phyloP scores from a whole-genome alignment of 768 basidiomycete genomes.

The Scleroderma bovista region DNA sequence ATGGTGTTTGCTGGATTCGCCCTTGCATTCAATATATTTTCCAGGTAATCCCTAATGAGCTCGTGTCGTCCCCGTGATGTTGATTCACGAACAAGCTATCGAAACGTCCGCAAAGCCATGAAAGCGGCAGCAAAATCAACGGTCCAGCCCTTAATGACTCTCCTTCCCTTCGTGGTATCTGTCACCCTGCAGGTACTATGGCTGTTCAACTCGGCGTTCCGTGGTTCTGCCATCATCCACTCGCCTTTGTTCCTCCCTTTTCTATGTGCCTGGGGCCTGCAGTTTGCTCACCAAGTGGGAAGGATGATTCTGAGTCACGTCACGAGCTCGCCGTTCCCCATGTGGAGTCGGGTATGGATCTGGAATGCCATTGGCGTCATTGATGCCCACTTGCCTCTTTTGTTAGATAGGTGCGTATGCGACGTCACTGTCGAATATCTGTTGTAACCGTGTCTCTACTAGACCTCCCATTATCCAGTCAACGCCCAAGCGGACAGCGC shows the following conservation, averaged over 20 bases:
- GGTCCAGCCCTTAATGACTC: constrained; percentile 57
- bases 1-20: constrained; percentile 73
- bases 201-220: constrained; percentile 64
- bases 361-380: constrained; percentile 72
- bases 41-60: constrained; percentile 38
- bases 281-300: constrained; percentile 87
- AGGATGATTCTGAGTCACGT: constrained; percentile 92
- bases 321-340: constrained; percentile 76
- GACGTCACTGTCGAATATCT: constrained; percentile 2
- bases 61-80: not conserved
- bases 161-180: constrained; percentile 76
- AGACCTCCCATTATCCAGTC: constrained; percentile 72
- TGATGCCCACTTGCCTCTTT: constrained; percentile 73
- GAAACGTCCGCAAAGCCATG: constrained; percentile 70
- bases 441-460: constrained; percentile 4
- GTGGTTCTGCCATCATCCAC: constrained; percentile 64
- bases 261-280: constrained; percentile 88
- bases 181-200: constrained; percentile 72
- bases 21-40: constrained; percentile 74
- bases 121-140: constrained; percentile 36
- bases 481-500: constrained; percentile 50
- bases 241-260: constrained; percentile 82
- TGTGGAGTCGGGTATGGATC: constrained; percentile 84
- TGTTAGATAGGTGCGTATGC: constrained; percentile 56
- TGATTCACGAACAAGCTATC: constrained; percentile 46